Conservation (phyloP, 495 filamentous ascomycete genomes). For the Hapsidospora chrysogenum region DNA sequence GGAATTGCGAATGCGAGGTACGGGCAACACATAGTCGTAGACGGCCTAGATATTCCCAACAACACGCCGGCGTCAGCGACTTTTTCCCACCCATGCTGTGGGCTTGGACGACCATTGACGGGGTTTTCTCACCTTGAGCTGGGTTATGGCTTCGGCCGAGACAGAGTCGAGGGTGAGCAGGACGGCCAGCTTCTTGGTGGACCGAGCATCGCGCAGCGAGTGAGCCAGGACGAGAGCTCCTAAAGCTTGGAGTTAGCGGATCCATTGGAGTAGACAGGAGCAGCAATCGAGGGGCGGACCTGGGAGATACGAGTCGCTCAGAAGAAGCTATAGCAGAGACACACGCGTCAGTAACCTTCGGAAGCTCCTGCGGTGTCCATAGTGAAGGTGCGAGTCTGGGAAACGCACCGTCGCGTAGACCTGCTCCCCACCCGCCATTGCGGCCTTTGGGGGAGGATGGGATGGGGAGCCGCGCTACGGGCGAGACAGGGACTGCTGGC, state of each 20-base stretch:
- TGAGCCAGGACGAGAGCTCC: slow-evolving; percentile 89
- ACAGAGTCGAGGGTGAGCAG: slow-evolving; percentile 67
- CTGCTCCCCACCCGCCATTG: slow-evolving; percentile 4
- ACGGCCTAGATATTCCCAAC: slow-evolving; percentile 36
- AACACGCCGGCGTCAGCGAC: slow-evolving; percentile 1
- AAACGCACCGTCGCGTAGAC: slow-evolving; percentile 1
- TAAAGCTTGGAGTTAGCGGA: too few relatives aligned
- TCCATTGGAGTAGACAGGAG: slow-evolving; percentile 11
- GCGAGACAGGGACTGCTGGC: too few relatives aligned
- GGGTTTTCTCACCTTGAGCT: slow-evolving; percentile 42
- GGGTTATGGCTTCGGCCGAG: slow-evolving; percentile 49
- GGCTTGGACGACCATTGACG: background rate
- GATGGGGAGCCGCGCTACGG: too few relatives aligned
- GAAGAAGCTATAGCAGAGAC: slow-evolving; percentile 46
- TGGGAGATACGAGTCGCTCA: slow-evolving; percentile 82
- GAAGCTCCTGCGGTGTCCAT: too few relatives aligned
- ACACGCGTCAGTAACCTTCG: background rate
- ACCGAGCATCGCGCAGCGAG: slow-evolving; percentile 83
- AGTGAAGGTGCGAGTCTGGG: background rate
- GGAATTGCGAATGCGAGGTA: slow-evolving; percentile 57
- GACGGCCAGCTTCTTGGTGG: slow-evolving; percentile 69
- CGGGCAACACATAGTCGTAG: slow-evolving; percentile 81
- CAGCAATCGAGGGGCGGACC: slow-evolving; percentile 32
- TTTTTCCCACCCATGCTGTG: slow-evolving; percentile 5
- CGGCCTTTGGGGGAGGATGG: background rate